A percentile compares a stretch with the other conserved stretches of the same genome.
phyloP scores from a whole-genome alignment of 768 basidiomycete species.

The Strobilomyces echinocephalus region DNA sequence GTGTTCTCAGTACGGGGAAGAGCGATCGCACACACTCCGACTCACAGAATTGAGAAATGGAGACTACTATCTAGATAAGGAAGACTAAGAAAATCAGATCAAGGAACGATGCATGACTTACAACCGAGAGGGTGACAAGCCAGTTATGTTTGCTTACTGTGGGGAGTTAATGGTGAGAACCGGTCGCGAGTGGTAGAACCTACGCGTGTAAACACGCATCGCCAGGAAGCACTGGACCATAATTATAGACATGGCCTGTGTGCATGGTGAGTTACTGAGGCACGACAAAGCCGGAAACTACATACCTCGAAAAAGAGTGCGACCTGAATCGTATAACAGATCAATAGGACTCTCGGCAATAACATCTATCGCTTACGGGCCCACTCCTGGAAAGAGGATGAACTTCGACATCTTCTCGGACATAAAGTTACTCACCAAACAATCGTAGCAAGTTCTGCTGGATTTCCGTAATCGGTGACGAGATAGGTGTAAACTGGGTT shows the following conservation, averaged over 20 bases:
- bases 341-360: slow-evolving; percentile 5
- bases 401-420: background rate
- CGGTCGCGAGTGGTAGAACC: background rate
- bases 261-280: background rate
- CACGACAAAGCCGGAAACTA: background rate
- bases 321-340: slow-evolving; percentile 27
- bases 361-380: slow-evolving; percentile 11
- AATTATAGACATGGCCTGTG: slow-evolving; percentile 37
- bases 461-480: slow-evolving; percentile 33
- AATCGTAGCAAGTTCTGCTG: slow-evolving; percentile 25
- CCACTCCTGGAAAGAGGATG: slow-evolving; percentile 17
- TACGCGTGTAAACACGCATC: slow-evolving; percentile 46
- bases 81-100: background rate
- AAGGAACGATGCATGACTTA: background rate
- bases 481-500: slow-evolving; percentile 44
- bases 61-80: slow-evolving; percentile 20
- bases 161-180: slow-evolving; percentile 7
- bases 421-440: slow-evolving; percentile 37
- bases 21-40: background rate
- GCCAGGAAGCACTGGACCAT: slow-evolving; percentile 54
- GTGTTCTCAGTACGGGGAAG: slow-evolving; percentile 1
- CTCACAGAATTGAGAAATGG: slow-evolving; percentile 38
- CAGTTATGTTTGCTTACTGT: slow-evolving; percentile 47
- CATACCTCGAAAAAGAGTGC: slow-evolving; percentile 38
- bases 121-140: slow-evolving; percentile 32